phyloP scores from a whole-genome alignment of 805 yeast species.

The Ogataea glucozyma region DNA sequence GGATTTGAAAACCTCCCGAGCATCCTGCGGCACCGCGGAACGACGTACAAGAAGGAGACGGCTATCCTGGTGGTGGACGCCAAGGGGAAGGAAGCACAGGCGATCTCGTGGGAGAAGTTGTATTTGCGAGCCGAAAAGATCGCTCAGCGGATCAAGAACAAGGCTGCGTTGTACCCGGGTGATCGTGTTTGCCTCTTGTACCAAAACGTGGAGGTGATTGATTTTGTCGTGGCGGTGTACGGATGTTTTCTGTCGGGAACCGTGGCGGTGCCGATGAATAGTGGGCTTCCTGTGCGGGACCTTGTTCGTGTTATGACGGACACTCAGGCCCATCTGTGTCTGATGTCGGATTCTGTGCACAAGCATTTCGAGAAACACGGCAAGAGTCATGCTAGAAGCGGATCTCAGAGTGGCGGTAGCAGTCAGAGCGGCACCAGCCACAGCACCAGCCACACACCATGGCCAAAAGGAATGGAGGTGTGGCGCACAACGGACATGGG shows the following conservation, averaged over 20 bases:
- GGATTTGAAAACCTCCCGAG: slow-evolving; percentile 66
- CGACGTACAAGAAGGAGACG: slow-evolving; percentile 59
- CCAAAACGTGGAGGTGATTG: slow-evolving; percentile 79
- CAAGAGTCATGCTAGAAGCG: no score
- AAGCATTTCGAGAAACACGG: slow-evolving; percentile 66
- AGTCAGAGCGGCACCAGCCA: no score
- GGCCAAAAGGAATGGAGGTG: slow-evolving; percentile 74
- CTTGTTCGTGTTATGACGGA: slow-evolving; percentile 68
- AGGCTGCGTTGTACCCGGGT: slow-evolving; percentile 70
- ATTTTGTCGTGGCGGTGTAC: slow-evolving; percentile 79
- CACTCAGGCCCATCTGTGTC: slow-evolving; percentile 74
- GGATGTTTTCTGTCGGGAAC: slow-evolving; percentile 94
- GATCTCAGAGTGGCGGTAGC: no score
- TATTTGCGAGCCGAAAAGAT: slow-evolving; percentile 82
- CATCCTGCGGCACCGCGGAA: slow-evolving; percentile 72
- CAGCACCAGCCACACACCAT: no score
- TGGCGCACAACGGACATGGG: slow-evolving; percentile 92
- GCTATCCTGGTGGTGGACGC: slow-evolving; percentile 75
- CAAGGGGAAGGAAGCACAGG: slow-evolving; percentile 75
- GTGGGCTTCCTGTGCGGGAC: slow-evolving; percentile 67
- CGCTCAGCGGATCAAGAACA: slow-evolving; percentile 78
- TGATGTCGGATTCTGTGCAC: slow-evolving; percentile 77
- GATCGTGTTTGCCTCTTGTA: slow-evolving; percentile 85
- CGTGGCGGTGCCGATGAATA: slow-evolving; percentile 90
- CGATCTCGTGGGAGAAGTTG: slow-evolving; percentile 88